These are phyloP conservation scores for Fusarium sp. DNA, from an alignment of 2,329 filamentous ascomycete species.

Conservation along the genomic window DNA sequence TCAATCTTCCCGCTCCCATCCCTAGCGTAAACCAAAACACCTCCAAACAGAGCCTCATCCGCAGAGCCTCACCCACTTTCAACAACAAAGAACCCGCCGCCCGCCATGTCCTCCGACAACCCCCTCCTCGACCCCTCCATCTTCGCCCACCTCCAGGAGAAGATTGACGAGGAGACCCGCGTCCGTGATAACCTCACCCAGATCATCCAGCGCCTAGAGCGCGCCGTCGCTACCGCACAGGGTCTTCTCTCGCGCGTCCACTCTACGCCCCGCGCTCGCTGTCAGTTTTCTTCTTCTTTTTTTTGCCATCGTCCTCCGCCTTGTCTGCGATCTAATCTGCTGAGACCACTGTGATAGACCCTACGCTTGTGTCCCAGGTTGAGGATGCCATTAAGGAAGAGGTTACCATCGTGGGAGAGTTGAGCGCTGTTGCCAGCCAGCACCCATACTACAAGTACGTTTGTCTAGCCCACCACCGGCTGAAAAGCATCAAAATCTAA, in stretches of 20 bases:
- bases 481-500: constrained; percentile 10
- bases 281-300: constrained; percentile 48
- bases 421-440: constrained; percentile 79
- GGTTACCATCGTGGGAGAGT: constrained; percentile 74
- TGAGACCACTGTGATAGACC: constrained; percentile 55
- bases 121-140: constrained; percentile 77
- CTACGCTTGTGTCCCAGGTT: constrained; percentile 74
- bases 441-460: constrained; percentile 94
- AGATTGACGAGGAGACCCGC: constrained; percentile 87
- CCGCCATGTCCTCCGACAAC: constrained; percentile 47
- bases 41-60: constrained; percentile 23
- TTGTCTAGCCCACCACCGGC: neutral
- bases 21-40: constrained; percentile 21
- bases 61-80: constrained; percentile 31
- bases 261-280: constrained; percentile 76
- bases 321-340: neutral
- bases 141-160: constrained; percentile 87
- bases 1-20: neutral
- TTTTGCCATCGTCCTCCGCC: neutral
- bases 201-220: constrained; percentile 83
- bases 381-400: constrained; percentile 79
- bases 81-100: constrained; percentile 4
- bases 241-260: constrained; percentile 90
- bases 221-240: constrained; percentile 83
- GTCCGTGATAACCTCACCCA: constrained; percentile 86